A percentile compares a stretch with the other conserved stretches of the same genome.
Conservation (phyloP, 768 basidiomycete genomes). For the Phylloporus sp. region DNA sequence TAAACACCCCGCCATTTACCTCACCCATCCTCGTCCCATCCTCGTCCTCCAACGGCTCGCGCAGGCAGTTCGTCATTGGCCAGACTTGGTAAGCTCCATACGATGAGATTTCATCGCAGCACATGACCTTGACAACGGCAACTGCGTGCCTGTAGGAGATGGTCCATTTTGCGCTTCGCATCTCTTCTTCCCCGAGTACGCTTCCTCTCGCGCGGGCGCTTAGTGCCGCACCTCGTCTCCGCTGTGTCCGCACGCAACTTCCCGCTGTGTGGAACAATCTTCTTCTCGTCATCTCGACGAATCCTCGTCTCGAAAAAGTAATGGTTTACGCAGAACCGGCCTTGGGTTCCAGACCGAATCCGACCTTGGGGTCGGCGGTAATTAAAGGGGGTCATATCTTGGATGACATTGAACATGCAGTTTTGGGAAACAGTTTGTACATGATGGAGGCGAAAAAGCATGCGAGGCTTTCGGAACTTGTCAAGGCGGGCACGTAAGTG, state of each 20-base stretch:
- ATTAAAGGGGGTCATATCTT: slow-evolving; percentile 8
- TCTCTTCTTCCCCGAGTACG: slow-evolving; percentile 37
- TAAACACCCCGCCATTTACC: slow-evolving; percentile 48
- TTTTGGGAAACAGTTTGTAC: slow-evolving; percentile 50
- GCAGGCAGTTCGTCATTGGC: slow-evolving; percentile 40
- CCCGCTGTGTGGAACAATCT: slow-evolving; percentile 57
- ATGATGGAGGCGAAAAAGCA: slow-evolving; percentile 53
- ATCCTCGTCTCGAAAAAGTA: slow-evolving; percentile 46
- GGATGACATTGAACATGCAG: slow-evolving; percentile 27
- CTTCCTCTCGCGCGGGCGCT: slow-evolving; percentile 34
- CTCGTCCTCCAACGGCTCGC: slow-evolving; percentile 45
- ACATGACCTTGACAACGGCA: slow-evolving; percentile 6
- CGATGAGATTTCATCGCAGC: not conserved
- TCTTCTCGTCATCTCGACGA: slow-evolving; percentile 45
- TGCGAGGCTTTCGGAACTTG: slow-evolving; percentile 46
- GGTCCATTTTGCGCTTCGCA: slow-evolving; percentile 50
- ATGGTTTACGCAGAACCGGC: slow-evolving; percentile 30
- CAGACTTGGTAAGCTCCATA: slow-evolving; percentile 40
- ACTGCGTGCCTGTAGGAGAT: slow-evolving; percentile 37
- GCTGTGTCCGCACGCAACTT: slow-evolving; percentile 47
- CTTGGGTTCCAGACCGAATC: slow-evolving; percentile 7
- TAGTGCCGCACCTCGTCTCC: slow-evolving; percentile 40
- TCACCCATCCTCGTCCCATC: slow-evolving; percentile 46
- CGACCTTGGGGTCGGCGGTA: slow-evolving; percentile 2
- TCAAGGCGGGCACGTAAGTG: slow-evolving; percentile 49